A percentile compares a stretch with the other conserved stretches of the same genome.
Evolutionary conservation across 352 stramenopile genomes (phyloP).

Genomic region (Phytophthora melonis): DNA sequence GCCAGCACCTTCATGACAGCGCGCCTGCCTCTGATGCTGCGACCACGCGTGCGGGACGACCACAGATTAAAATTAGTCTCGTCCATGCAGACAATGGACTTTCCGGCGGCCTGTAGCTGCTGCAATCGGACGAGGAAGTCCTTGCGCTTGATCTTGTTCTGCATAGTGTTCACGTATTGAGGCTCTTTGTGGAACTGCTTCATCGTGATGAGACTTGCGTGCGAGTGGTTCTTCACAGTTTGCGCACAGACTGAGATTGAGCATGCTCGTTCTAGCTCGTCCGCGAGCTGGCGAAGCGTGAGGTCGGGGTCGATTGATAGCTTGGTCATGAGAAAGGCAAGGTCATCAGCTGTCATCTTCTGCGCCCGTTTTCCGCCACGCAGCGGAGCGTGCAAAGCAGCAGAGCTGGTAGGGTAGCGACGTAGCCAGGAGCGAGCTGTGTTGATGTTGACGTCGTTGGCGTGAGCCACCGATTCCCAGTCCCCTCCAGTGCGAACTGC

Average conservation of each 20-base stretch:
- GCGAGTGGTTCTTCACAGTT: background rate
- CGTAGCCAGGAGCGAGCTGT: constrained; percentile 1
- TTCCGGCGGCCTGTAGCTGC: constrained; percentile 2
- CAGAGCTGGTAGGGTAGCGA: background rate
- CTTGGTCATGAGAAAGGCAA: background rate
- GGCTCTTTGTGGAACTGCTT: background rate
- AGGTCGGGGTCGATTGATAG: background rate
- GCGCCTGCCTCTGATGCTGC: background rate
- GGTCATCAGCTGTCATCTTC: background rate
- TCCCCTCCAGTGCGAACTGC: too few relatives aligned
- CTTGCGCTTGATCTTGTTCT: constrained; percentile 28
- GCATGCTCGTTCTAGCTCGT: background rate
- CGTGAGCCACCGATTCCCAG: too few relatives aligned
- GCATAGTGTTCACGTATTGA: constrained; percentile 5
- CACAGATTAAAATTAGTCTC: constrained; percentile 26
- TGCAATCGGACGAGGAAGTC: constrained; percentile 11
- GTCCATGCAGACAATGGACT: constrained; percentile 24
- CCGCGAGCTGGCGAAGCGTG: constrained; percentile 4
- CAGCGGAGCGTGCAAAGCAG: background rate
- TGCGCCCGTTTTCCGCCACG: background rate
- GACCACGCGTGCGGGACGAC: background rate
- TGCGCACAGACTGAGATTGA: background rate
- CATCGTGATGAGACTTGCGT: background rate
- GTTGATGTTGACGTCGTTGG: constrained; percentile 2
- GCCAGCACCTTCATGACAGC: constrained; percentile 1